Conservation (phyloP, 1,284 basidiomycete genomes). For the Meira miltonrushii region DNA sequence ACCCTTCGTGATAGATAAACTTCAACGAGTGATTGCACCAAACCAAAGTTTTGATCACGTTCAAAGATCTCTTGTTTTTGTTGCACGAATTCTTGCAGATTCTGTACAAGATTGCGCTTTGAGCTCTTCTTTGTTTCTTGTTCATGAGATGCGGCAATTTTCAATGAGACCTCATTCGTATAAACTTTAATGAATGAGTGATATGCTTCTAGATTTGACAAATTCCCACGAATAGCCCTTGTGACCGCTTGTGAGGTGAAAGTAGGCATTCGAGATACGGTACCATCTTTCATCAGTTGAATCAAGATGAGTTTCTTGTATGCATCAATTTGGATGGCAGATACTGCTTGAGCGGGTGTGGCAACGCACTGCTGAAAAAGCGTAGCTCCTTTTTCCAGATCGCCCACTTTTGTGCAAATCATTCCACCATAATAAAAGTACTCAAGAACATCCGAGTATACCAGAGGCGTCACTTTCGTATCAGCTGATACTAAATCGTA, state of each 20-base stretch:
- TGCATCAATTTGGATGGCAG: constrained; percentile 74
- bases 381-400: constrained; percentile 19
- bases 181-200: constrained; percentile 19
- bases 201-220: constrained; percentile 19
- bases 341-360: constrained; percentile 63
- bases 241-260: constrained; percentile 10
- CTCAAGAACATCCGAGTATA: constrained; percentile 28
- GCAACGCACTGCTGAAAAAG: constrained; percentile 58
- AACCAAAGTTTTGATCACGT: background rate
- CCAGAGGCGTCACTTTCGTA: constrained; percentile 11
- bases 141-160: no score
- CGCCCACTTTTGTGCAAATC: constrained; percentile 26
- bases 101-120: no score
- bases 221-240: constrained; percentile 6
- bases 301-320: constrained; percentile 73
- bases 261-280: constrained; percentile 36
- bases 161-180: background rate
- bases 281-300: constrained; percentile 68
- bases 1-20: background rate
- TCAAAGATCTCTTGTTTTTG: no score
- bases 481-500: constrained; percentile 26
- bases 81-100: no score
- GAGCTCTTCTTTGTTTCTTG: no score
- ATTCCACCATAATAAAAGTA: constrained; percentile 43
- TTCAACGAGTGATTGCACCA: background rate